Evolutionary conservation across 768 basidiomycete species (phyloP), one percentile per base, ranked within the genome.

Genomic region (Xerocomellus chrysenteron): DNA sequence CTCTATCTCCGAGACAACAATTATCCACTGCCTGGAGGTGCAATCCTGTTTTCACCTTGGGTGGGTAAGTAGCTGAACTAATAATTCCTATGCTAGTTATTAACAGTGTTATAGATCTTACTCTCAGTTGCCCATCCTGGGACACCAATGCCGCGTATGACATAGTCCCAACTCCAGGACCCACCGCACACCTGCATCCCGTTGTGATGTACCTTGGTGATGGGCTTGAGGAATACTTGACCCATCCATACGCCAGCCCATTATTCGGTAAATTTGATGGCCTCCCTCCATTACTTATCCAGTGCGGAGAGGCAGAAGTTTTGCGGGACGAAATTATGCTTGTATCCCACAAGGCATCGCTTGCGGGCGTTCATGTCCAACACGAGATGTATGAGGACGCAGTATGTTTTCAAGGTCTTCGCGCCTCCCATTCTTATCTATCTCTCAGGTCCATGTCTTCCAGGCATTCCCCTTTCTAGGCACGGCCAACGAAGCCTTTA

Each of bases 91-190:
- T 47, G 60, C 60, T 50, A 17, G 52, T 47, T 55, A 35, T 47
- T 54, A 37, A 66, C 49, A 17, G 8, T 42, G 24, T 19, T 36
- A 19, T 61, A 92, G 93, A 96, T 71, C 74, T 99, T 59, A 98
- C 97, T 0, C 92, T 97, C 85, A 95, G 93, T 62, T 98, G 94
- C 70, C 92, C 94, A 54, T 96, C 94, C n/a, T 98, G 96, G 93
- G 93, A 96, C 32, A 90, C 89, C 54, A 98, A 98, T 70, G 85
- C 88, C 28, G 74, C 80, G n/a, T 94, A 79, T 70, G 93, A 94
- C 69, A 85, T 95, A 44, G 83, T 94, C 2, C 87, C 90, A 3
- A 78, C 79, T 47, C 91, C 91, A 5, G 74, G 79, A 19, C 75
- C 77, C 1, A 86, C 86, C 55, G 91, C 93, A 66, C 94, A 95